Evolutionary conservation across 306 rosid species (phyloP).

Genomic region (Astragalus glycyphyllos): DNA sequence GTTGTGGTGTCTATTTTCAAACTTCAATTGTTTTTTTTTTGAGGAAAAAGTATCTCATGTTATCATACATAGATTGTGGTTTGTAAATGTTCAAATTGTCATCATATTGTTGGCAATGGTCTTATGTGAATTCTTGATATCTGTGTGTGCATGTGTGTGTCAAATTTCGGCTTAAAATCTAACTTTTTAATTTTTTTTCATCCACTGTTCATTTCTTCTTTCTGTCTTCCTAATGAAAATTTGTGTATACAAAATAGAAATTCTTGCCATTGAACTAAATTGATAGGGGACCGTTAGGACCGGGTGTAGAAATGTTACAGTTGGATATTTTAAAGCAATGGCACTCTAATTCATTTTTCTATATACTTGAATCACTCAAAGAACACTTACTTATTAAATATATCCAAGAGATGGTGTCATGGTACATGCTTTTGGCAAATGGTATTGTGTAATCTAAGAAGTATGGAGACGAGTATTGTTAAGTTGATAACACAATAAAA

Average conservation of each 20-base stretch:
- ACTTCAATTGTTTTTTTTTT: conserved; percentile 23
- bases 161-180: neutral
- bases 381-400: neutral
- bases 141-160: neutral
- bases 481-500: neutral
- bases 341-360: conserved; percentile 10
- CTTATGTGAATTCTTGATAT: conserved; percentile 6
- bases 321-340: conserved; percentile 24
- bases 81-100: neutral
- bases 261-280: conserved; percentile 6
- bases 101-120: neutral
- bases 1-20: conserved; percentile 7
- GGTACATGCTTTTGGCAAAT: neutral
- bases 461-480: neutral
- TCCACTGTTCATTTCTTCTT: neutral
- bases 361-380: conserved; percentile 5
- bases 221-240: neutral
- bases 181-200: neutral
- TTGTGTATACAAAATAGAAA: neutral
- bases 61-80: neutral
- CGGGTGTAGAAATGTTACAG: neutral
- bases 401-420: neutral
- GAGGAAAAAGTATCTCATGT: conserved; percentile 15
- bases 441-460: neutral
- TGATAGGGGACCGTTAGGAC: conserved; percentile 23